Percentiles rank a stretch among this genome's conserved stretches.
Evolutionary conservation across 2,329 filamentous ascomycete species (phyloP).

Genomic region (Hortaea sp.): DNA sequence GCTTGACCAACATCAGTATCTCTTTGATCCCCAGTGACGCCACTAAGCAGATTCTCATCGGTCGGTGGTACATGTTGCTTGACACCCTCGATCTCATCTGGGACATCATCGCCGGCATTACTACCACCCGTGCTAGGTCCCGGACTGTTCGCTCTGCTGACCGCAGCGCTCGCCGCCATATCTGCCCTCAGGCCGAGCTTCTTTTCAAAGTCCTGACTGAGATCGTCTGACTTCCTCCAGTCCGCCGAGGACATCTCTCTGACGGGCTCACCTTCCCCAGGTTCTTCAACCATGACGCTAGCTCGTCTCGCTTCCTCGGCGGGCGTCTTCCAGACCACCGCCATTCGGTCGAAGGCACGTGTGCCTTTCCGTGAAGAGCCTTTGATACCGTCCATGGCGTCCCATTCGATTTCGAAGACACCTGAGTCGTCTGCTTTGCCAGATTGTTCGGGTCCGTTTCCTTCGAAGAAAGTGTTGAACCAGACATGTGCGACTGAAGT

Average conservation of each 20-base stretch:
- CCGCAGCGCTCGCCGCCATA: constrained; percentile 53
- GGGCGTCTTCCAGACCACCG: constrained; percentile 67
- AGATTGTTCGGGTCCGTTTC: constrained; percentile 57
- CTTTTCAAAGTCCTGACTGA: constrained; percentile 37
- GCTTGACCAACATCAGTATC: background rate
- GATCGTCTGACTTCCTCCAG: constrained; percentile 50
- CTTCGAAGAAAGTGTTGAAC: constrained; percentile 95
- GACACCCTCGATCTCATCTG: constrained; percentile 2
- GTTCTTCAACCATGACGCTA: constrained; percentile 50
- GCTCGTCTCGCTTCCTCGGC: constrained; percentile 17
- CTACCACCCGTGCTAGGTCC: background rate
- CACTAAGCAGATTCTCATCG: constrained; percentile 1
- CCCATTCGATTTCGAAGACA: constrained; percentile 62
- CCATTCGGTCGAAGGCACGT: constrained; percentile 67
- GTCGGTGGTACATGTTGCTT: background rate
- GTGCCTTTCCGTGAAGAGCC: constrained; percentile 75
- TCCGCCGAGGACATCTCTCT: constrained; percentile 60
- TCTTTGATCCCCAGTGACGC: constrained; percentile 1
- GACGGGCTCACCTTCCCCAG: constrained; percentile 56
- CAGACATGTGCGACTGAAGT: constrained; percentile 90
- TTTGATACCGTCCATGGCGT: constrained; percentile 87
- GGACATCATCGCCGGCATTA: background rate
- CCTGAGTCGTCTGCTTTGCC: constrained; percentile 60
- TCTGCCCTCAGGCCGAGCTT: constrained; percentile 59
- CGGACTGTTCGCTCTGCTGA: constrained; percentile 62